Base-by-base conservation (phyloP, 768 basidiomycete genomes). In the Lentinula edodes region DNA sequence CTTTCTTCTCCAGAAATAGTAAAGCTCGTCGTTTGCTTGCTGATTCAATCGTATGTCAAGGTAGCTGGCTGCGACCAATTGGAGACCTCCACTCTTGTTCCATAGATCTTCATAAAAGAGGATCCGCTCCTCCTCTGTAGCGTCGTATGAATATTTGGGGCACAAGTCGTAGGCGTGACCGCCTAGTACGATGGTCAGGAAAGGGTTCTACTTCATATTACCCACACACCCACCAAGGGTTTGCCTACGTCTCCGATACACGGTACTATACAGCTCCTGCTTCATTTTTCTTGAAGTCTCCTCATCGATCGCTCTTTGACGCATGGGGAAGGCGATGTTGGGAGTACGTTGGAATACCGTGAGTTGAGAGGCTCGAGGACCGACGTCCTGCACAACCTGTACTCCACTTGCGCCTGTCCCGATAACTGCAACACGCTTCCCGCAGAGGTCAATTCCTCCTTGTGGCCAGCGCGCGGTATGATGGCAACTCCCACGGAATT, bases 281-380 rank as follows among this genome's bases (percentile, higher is more conserved):
- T 65, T 65, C 60, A 58, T 64, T 12, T 64, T 35, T 23, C 13
- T 62, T 42, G 67, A 67, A 15, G 60, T 62, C 28, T 56, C 63
- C 35, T 16, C 58, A 46, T 62, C 60, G 2, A 69, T 16, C 36
- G 62, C 51, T 15, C 58, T 45, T 52, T 70, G 66, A 5, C 46
- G 51, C 69, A 71, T 67, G 2, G 69, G 68, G 32, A 71, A 34
- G 1, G 69, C 66, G n/a, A 70, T 59, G 28, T 70, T 69, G 0
- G 69, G 68, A 8, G 69, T 70, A 8, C 71, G 70, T 60, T 72
- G 71, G 63, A 68, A 72, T 32, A 71, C 69, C 13, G 69, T 70
- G 39, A 72, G 66, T 45, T 70, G 66, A 3, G 61, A 39, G 3
- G 66, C 67, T 9, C 66, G 20, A 8, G 67, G 67, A 15, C 68